These are phyloP conservation scores for Hypoxylon sp. DNA, from an alignment of 2,329 filamentous ascomycete species.

Conservation along the genomic window DNA sequence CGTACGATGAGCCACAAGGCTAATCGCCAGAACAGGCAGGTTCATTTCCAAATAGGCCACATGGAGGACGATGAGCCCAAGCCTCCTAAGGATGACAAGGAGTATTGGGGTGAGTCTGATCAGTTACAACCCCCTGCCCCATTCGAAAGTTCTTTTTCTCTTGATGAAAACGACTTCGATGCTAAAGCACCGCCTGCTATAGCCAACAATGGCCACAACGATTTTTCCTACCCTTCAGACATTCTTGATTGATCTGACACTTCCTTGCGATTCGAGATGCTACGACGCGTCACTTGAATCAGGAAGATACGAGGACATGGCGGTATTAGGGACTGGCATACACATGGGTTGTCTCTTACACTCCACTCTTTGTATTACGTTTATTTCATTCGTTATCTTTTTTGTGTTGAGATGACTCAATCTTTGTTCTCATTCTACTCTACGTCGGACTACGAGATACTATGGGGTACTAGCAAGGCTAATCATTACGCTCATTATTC, in stretches of 20 bases:
- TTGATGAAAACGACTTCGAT: background rate
- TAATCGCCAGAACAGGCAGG: constrained; percentile 8
- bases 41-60: background rate
- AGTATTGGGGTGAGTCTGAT: background rate
- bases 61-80: background rate
- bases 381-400: background rate
- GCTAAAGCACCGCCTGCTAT: background rate
- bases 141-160: background rate
- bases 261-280: background rate
- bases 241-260: background rate
- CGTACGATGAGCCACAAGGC: background rate
- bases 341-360: background rate
- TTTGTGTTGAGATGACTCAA: background rate
- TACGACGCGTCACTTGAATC: background rate
- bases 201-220: background rate
- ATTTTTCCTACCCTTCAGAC: background rate
- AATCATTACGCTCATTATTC: background rate
- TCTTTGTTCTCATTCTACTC: background rate
- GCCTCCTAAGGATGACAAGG: background rate
- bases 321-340: background rate
- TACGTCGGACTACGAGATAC: background rate
- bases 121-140: background rate
- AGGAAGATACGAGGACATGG: background rate
- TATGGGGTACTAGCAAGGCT: background rate
- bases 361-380: background rate